Base-by-base conservation (phyloP, 2,329 filamentous ascomycete genomes). In the Cryphonectria parasitica region DNA sequence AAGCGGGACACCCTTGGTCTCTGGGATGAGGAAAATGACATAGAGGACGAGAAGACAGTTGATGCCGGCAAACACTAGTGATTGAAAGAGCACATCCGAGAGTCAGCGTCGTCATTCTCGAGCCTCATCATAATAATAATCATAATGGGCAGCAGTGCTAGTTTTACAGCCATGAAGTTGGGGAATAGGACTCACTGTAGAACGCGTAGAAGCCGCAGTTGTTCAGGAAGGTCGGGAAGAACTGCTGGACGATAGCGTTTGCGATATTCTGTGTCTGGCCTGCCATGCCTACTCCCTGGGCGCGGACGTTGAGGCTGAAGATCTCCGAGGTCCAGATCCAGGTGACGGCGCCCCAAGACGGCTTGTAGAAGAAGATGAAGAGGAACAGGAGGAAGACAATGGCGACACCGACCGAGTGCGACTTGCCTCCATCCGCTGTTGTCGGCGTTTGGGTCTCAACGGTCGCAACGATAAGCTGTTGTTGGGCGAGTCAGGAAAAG, bases 281-380 rank as follows among this genome's bases (percentile, higher is more conserved):
- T 72, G 79, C 88, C 89, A 91, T 91, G 70, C 88, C 89, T 5
- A 91, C 88, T 22, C 89, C 89, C 77, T 91, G 89, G 7, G 89
- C 88, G 69, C 89, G 88, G 19, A 91, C 87, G 78, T 91, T 91
- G 87, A 91, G 90, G 69, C 85, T 88, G 81, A 91, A 91, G 67
- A 91, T 82, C 74, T 91, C 89, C 0, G 88, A 84, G 0, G 88
- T 90, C 87, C 87, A 91, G 76, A 91, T 91, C 89, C 89, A 91
- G 17, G 88, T 87, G 4, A 89, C 90, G 15, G 88, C 89, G 56
- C 89, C 89, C 88, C 88, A 91, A 0, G 86, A 88, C 1, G 88
- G 88, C 77, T 91, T 91, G 80, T 91, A 88, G 79, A 88, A 88
- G 77, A 88, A 83, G 36, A 88, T 87, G 74, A 90, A 90, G 8